Percentiles rank a stretch among this genome's conserved stretches.
phyloP scores from a whole-genome alignment of 2,329 filamentous ascomycete species.

The Hypomyces perniciosus region DNA sequence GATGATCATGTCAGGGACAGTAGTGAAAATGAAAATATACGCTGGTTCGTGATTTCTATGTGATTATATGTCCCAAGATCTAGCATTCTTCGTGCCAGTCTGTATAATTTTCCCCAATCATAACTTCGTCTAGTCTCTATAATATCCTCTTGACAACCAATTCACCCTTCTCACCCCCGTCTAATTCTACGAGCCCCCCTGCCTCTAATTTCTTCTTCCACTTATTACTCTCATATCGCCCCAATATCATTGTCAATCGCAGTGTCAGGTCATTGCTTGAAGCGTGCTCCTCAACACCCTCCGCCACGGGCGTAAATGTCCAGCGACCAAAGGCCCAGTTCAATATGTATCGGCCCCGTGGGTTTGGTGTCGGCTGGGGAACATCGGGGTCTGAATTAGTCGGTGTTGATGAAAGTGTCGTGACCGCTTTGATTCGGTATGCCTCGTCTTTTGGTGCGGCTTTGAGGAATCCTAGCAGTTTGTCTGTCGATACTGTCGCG shows the following conservation, averaged over 20 bases:
- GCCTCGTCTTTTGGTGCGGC: constrained; percentile 85
- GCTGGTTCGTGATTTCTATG: not conserved
- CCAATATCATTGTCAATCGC: constrained; percentile 71
- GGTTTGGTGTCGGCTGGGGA: constrained; percentile 26
- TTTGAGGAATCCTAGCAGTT: constrained; percentile 62
- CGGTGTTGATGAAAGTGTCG: constrained; percentile 43
- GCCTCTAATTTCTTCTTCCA: constrained; percentile 69
- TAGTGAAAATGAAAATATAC: not conserved
- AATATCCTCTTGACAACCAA: constrained; percentile 48
- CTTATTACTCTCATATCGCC: constrained; percentile 65
- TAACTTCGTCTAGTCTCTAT: constrained; percentile 21
- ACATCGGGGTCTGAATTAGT: constrained; percentile 46
- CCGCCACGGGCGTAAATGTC: constrained; percentile 66
- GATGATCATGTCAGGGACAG: not conserved
- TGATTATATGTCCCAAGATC: not conserved
- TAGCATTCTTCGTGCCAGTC: not conserved
- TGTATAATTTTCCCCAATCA: not conserved
- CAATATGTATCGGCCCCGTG: constrained; percentile 65
- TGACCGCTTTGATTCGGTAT: constrained; percentile 82
- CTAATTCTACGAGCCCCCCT: constrained; percentile 47
- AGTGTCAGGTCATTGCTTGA: constrained; percentile 51
- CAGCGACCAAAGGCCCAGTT: constrained; percentile 98
- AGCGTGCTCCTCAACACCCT: constrained; percentile 42
- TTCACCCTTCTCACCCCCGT: constrained; percentile 39
- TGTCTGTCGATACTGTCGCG: constrained; percentile 47